Conservation (phyloP, 176 grass and related monocot genomes). For the Hordeum marinum region DNA sequence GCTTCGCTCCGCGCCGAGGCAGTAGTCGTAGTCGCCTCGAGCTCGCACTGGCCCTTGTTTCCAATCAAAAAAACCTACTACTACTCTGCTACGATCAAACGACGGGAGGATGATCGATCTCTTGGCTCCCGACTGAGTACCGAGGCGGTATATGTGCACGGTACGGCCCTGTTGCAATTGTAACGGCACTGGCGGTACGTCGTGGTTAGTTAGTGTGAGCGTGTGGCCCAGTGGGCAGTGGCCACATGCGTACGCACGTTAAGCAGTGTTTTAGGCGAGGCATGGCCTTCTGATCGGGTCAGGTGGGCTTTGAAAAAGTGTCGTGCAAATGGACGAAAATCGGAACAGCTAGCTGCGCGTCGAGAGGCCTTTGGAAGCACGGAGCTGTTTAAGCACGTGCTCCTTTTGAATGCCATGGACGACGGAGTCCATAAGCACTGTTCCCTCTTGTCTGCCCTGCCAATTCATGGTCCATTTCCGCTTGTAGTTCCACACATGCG, state of each 20-base stretch:
- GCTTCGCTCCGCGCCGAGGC: too few relatives aligned
- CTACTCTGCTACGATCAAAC: not conserved
- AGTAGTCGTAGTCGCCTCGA: too few relatives aligned
- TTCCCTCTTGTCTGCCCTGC: not conserved
- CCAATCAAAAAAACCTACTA: too few relatives aligned
- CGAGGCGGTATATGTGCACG: too few relatives aligned
- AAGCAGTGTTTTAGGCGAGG: not conserved
- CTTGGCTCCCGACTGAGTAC: too few relatives aligned
- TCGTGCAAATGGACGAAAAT: conserved; percentile 5
- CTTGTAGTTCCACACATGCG: not conserved
- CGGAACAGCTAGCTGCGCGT: not conserved
- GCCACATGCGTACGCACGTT: conserved; percentile 16
- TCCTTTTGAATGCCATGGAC: not conserved
- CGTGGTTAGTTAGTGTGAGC: too few relatives aligned
- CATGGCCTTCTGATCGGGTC: conserved; percentile 22
- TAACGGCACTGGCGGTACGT: too few relatives aligned
- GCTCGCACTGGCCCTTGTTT: too few relatives aligned
- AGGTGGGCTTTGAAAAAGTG: conserved; percentile 37
- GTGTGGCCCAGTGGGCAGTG: not conserved
- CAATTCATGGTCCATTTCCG: not conserved
- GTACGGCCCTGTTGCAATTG: too few relatives aligned
- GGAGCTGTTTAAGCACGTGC: conserved; percentile 23
- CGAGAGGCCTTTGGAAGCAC: not conserved
- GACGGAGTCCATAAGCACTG: not conserved
- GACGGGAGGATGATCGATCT: too few relatives aligned